phyloP scores from a whole-genome alignment of 257 asterid species.

The Solanum chiquidenum region DNA sequence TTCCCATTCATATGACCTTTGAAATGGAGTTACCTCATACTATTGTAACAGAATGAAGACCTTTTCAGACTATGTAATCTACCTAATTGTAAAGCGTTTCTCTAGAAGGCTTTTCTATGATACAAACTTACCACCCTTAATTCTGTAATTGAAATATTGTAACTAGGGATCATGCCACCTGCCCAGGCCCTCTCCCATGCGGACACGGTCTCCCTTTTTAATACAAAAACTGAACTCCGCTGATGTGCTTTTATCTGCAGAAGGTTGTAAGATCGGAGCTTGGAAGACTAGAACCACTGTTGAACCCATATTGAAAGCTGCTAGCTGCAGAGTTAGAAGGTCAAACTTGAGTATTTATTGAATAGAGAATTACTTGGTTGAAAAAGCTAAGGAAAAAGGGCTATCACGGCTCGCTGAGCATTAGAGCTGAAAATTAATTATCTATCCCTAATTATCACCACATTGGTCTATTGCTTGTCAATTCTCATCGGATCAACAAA shows the following conservation, averaged over 20 bases:
- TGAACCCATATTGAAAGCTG: conserved; percentile 94
- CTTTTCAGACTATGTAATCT: background rate
- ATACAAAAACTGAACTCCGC: conserved; percentile 62
- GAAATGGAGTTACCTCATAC: background rate
- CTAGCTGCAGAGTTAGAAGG: conserved; percentile 42
- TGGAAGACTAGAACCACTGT: conserved; percentile 92
- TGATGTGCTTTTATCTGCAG: conserved; percentile 13
- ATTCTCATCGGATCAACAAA: background rate
- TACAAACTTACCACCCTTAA: background rate
- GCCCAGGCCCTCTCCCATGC: conserved; percentile 90
- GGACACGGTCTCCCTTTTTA: conserved; percentile 51
- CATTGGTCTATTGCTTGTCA: background rate
- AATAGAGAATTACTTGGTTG: background rate
- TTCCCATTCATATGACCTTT: background rate
- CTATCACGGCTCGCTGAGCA: background rate
- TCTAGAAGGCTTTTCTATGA: background rate
- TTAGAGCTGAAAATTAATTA: background rate
- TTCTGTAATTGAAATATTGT: background rate
- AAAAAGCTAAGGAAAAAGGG: background rate
- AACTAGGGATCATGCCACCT: conserved; percentile 38
- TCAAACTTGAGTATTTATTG: background rate
- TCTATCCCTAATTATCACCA: background rate
- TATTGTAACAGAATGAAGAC: background rate
- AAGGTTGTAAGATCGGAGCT: conserved; percentile 47
- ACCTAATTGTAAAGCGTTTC: background rate